Percentiles rank a stretch among this genome's conserved stretches.
phyloP scores from a whole-genome alignment of 805 yeast genomes.

The Candida quercuum region DNA sequence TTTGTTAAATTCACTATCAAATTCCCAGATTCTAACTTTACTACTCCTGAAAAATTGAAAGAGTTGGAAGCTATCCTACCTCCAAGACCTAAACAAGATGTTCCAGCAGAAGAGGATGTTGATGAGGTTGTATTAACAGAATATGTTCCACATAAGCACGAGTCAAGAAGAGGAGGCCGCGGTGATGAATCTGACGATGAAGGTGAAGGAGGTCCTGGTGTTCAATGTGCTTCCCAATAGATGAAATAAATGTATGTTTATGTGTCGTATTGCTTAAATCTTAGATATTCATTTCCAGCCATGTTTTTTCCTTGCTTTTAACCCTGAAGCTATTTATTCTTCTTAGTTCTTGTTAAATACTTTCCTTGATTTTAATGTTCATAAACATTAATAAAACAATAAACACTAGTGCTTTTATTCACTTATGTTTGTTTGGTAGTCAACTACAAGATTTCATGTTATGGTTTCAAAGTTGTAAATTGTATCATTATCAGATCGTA shows the following conservation, averaged over 20 bases:
- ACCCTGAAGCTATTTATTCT: not conserved
- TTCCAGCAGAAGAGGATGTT: constrained; percentile 70
- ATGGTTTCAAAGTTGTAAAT: too few relatives aligned
- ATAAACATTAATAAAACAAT: too few relatives aligned
- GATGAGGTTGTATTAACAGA: constrained; percentile 77
- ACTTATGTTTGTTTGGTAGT: too few relatives aligned
- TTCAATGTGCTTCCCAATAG: constrained; percentile 93
- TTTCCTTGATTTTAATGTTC: too few relatives aligned
- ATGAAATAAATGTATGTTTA: not conserved
- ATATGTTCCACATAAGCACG: constrained; percentile 60
- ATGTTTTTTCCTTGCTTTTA: too few relatives aligned
- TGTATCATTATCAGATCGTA: too few relatives aligned
- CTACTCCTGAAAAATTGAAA: constrained; percentile 69
- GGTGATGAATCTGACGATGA: constrained; percentile 53
- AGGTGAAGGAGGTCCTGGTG: constrained; percentile 61
- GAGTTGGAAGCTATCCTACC: constrained; percentile 76
- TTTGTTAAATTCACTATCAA: constrained; percentile 80
- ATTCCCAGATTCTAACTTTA: constrained; percentile 76
- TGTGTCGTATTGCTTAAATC: too few relatives aligned
- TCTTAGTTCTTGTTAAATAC: too few relatives aligned
- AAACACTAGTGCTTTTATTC: too few relatives aligned
- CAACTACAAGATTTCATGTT: too few relatives aligned
- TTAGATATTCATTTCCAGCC: too few relatives aligned
- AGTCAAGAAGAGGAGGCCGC: constrained; percentile 31
- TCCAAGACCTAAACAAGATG: constrained; percentile 44